Percentiles rank a stretch among this genome's conserved stretches.
Conservation (phyloP, 1,284 basidiomycete genomes). For the Leccinum fuscescens region DNA sequence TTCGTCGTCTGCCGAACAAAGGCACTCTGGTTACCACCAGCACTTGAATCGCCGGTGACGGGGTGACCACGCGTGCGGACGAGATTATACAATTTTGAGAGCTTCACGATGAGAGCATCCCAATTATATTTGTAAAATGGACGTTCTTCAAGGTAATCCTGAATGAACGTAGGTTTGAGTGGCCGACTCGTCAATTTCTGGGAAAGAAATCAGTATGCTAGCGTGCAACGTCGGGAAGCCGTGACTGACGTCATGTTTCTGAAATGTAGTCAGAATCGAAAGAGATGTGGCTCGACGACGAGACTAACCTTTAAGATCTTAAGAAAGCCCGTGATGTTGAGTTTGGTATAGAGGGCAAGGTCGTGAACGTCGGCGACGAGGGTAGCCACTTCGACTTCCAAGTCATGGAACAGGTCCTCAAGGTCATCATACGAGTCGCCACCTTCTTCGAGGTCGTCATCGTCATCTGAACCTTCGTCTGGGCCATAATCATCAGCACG, state of each 20-base stretch:
- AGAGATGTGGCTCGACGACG: background rate
- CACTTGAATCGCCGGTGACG: conserved; percentile 88
- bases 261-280: background rate
- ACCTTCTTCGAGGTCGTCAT: conserved; percentile 55
- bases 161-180: conserved; percentile 74
- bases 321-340: conserved; percentile 98
- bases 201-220: conserved; percentile 11
- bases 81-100: conserved; percentile 94
- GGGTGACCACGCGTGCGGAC: conserved; percentile 96
- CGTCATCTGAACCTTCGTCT: conserved; percentile 75
- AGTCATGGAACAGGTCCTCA: conserved; percentile 84
- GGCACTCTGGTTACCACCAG: conserved; percentile 93
- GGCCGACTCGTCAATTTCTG: conserved; percentile 78
- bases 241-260: conserved; percentile 78
- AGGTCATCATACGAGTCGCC: conserved; percentile 74
- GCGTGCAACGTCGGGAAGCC: background rate
- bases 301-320: conserved; percentile 88
- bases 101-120: conserved; percentile 94
- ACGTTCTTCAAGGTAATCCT: conserved; percentile 90
- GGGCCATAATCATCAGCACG: conserved; percentile 49
- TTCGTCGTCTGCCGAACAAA: conserved; percentile 98
- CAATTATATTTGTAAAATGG: conserved; percentile 96
- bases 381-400: conserved; percentile 94
- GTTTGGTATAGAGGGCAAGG: conserved; percentile 90
- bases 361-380: conserved; percentile 99